Evolutionary conservation across 202 grass and related monocot species (phyloP).

Genomic region (Dendrocalamus latiflorus): DNA sequence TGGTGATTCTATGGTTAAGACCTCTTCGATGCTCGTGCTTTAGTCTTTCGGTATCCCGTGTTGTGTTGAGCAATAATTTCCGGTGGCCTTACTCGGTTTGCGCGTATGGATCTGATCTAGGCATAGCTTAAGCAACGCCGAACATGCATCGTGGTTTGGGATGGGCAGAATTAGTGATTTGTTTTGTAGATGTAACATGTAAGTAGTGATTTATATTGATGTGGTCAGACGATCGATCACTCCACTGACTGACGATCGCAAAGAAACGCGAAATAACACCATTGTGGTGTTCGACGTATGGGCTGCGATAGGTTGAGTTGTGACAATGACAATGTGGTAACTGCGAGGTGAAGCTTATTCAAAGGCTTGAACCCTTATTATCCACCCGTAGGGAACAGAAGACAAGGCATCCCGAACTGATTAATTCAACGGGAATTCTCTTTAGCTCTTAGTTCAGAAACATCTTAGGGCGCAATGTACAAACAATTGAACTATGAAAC

Average conservation of each 20-base stretch:
- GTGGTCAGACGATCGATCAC: not conserved
- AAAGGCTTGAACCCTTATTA: not conserved
- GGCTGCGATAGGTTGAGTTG: not conserved
- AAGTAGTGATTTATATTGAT: not conserved
- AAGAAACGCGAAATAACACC: not conserved
- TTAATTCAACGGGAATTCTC: conserved; percentile 25
- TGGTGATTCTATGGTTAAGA: not conserved
- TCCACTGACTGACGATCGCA: not conserved
- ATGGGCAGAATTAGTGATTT: not conserved
- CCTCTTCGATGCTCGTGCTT: not conserved
- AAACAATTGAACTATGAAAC: conserved; percentile 35
- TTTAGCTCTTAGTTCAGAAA: conserved; percentile 40
- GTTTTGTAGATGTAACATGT: not conserved
- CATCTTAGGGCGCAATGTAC: conserved; percentile 24
- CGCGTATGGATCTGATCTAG: not conserved
- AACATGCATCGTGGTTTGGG: not conserved
- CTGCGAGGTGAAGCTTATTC: not conserved
- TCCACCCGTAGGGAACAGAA: not conserved
- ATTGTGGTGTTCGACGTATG: no score
- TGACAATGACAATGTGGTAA: not conserved
- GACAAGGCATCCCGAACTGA: not conserved
- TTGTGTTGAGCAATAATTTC: not conserved
- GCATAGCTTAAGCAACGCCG: not conserved
- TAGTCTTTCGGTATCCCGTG: not conserved
- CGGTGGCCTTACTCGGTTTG: not conserved